Base-by-base conservation (phyloP, 2,329 filamentous ascomycete genomes). In the Colletotrichum tanaceti region DNA sequence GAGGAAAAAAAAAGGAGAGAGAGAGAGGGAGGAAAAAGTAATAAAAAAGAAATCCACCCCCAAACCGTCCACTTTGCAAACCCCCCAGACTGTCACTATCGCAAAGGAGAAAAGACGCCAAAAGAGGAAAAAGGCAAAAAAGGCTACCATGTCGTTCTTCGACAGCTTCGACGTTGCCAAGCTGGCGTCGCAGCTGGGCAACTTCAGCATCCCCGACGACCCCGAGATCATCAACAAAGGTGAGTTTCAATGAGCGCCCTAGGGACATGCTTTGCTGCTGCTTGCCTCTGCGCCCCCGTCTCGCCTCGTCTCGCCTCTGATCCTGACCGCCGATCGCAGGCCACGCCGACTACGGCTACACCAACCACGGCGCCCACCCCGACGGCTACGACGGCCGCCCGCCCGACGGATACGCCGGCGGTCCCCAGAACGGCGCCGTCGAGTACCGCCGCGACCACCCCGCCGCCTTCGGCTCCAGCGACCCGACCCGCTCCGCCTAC, bases 111-210 rank as follows among this genome's bases (percentile, higher is more conserved):
- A 16, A 32, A 53, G 4, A 53, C 18, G 20, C 18, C 24, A 11
- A 57, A 18, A 24, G 38, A 54, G 28, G 38, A 18, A 54, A 2
- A 35, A 39, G 32, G 20, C 6, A 9, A 38, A 55, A 10, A 44
- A 11, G 18, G 11, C 28, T 9, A 6, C 13, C 49, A 70, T 70
- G 67, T 70, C 67, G n/a, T 43, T 70, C 9, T 59, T 70, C 35
- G 58, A 54, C 39, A 68, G 68, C 64, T 76, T 80, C 63, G 67
- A 72, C 63, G 55, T 71, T 14, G 73, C 71, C 18, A 79, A 78
- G 63, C 73, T 79, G 24, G 73, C 74, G 58, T 76, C 77, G 41
- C 75, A 79, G 60, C 77, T 81, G 28, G 81, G 83, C 70, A 81
- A 82, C 71, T 77, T 85, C 59, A 65, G 24, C 46, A 72, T 67